phyloP scores from a whole-genome alignment of 306 rosid genomes.

The Trichosanthes cucumerina region DNA sequence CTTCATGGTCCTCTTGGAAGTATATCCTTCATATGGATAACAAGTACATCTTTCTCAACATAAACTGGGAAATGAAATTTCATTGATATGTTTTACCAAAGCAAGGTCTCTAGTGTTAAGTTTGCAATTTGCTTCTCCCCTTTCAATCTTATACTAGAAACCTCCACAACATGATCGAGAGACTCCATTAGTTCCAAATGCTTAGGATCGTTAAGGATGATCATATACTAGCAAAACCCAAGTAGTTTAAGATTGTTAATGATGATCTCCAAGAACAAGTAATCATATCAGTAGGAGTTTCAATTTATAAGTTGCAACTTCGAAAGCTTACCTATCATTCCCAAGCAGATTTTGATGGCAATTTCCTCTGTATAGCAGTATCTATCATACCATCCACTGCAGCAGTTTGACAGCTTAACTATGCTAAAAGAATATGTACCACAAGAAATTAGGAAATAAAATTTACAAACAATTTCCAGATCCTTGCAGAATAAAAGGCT shows the following conservation, averaged over 20 bases:
- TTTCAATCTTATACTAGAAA: neutral
- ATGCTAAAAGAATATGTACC: constrained; percentile 24
- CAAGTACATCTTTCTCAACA: neutral
- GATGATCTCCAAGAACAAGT: neutral
- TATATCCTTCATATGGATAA: neutral
- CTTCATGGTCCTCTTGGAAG: neutral
- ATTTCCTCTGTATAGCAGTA: constrained; percentile 13
- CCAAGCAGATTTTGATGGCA: neutral
- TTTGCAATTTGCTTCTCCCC: neutral
- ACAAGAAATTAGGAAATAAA: constrained; percentile 10
- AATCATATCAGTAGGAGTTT: neutral
- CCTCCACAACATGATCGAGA: neutral
- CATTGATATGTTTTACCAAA: neutral
- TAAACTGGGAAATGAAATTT: neutral
- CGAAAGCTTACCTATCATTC: neutral
- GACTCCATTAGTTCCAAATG: neutral
- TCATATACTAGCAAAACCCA: neutral
- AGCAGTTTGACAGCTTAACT: constrained; percentile 20
- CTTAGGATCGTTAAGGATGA: neutral
- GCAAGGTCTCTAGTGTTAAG: neutral
- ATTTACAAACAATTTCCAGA: neutral
- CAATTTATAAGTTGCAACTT: constrained; percentile 3
- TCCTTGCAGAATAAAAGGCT: constrained; percentile 36
- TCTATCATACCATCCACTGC: constrained; percentile 15
- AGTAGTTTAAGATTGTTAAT: neutral